Percentiles rank a stretch among this genome's conserved stretches.
Conservation (phyloP, 768 basidiomycete genomes). For the Naganishia vishniacii region DNA sequence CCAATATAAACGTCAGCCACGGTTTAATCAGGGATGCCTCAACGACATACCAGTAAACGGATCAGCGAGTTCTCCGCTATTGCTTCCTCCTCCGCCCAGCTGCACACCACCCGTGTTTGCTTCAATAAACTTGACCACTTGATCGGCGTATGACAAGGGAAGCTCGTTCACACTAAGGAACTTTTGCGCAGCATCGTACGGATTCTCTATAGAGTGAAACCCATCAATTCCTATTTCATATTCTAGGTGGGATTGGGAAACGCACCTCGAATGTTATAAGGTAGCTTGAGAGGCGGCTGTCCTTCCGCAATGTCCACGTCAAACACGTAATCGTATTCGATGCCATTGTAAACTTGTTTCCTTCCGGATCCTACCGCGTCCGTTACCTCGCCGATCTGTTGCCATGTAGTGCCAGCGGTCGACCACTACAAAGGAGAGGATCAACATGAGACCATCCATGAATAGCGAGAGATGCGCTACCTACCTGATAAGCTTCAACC, state of each 20-base stretch:
- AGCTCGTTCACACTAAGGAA: conserved; percentile 81
- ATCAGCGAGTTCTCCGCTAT: conserved; percentile 61
- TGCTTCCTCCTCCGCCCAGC: conserved; percentile 54
- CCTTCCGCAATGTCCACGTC: conserved; percentile 95
- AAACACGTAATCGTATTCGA: conserved; percentile 96
- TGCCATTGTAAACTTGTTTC: conserved; percentile 84
- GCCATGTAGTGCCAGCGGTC: conserved; percentile 62
- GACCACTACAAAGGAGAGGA: conserved; percentile 64
- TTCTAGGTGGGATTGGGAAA: conserved; percentile 5
- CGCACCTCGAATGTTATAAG: conserved; percentile 80
- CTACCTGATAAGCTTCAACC: conserved; percentile 86
- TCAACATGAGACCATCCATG: not conserved
- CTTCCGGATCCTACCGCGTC: conserved; percentile 86
- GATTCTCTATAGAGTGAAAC: conserved; percentile 62
- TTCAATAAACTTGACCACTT: conserved; percentile 89
- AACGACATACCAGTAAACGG: conserved; percentile 38
- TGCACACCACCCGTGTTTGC: conserved; percentile 76
- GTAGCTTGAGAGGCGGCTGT: conserved; percentile 83
- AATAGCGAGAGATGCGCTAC: conserved; percentile 27
- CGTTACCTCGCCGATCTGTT: conserved; percentile 91
- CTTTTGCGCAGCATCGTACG: conserved; percentile 77
- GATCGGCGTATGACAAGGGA: conserved; percentile 72
- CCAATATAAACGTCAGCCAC: not conserved
- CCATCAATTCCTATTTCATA: not conserved
- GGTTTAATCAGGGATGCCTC: not conserved